Evolutionary conservation across 139 green algal species (phyloP).

Genomic region (Coelastrella sp.): DNA sequence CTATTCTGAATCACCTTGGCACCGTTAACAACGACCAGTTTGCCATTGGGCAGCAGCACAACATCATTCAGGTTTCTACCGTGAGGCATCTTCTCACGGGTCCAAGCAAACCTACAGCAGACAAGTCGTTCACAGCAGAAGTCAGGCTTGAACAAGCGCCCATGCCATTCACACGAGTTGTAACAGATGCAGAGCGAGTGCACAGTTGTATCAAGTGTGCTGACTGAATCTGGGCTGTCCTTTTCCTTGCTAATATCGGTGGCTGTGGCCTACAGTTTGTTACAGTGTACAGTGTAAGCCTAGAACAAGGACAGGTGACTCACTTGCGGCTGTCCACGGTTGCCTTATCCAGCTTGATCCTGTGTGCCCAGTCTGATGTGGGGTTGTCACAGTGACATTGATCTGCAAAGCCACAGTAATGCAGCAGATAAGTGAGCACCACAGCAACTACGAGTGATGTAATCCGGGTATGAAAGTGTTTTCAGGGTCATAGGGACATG

Average conservation of each 20-base stretch:
- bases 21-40: conserved; percentile 37
- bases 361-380: neutral
- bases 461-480: too few relatives aligned
- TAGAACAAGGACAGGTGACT: neutral
- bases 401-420: neutral
- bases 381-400: neutral
- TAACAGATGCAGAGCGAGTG: too few relatives aligned
- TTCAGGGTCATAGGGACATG: too few relatives aligned
- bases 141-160: too few relatives aligned
- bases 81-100: conserved; percentile 52
- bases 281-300: too few relatives aligned
- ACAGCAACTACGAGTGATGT: too few relatives aligned
- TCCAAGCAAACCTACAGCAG: conserved; percentile 3
- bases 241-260: too few relatives aligned
- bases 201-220: too few relatives aligned
- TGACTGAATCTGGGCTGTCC: too few relatives aligned
- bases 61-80: conserved; percentile 17
- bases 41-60: conserved; percentile 22
- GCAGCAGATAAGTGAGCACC: neutral
- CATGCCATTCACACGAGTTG: too few relatives aligned
- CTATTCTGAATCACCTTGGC: neutral
- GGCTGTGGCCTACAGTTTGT: too few relatives aligned
- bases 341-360: neutral
- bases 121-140: too few relatives aligned
- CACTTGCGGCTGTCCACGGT: neutral